These are phyloP conservation scores for Apiotrichum sp. DNA, from an alignment of 1,284 basidiomycete species.

Conservation along the genomic window DNA sequence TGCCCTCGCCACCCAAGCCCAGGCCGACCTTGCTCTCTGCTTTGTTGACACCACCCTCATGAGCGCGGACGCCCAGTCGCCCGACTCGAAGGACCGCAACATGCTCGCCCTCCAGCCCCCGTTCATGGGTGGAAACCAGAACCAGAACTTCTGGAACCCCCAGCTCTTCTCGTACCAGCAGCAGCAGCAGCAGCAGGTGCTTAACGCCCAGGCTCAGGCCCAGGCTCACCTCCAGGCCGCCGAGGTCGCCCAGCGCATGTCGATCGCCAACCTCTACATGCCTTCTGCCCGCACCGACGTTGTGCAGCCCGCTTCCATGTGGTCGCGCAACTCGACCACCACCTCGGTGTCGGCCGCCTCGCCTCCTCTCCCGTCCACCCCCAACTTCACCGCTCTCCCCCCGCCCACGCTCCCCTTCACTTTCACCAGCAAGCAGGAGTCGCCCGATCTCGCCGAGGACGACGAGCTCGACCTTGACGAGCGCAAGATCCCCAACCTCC, in stretches of 20 bases:
- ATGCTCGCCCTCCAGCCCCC: constrained; percentile 30
- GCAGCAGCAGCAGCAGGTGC: constrained; percentile 15
- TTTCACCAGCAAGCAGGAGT: background rate
- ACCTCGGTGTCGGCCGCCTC: constrained; percentile 19
- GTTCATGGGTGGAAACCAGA: constrained; percentile 3
- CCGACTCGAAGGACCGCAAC: constrained; percentile 19
- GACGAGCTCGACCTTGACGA: constrained; percentile 13
- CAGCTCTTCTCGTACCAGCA: constrained; percentile 21
- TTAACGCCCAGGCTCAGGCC: constrained; percentile 24
- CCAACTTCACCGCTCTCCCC: constrained; percentile 16
- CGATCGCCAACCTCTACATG: constrained; percentile 23
- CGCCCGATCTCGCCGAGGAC: constrained; percentile 7
- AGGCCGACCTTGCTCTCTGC: constrained; percentile 26
- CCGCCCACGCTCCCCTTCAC: background rate
- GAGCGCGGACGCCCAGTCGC: constrained; percentile 14
- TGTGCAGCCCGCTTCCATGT: constrained; percentile 7
- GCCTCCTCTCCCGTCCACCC: constrained; percentile 28
- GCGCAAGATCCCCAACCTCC: constrained; percentile 33
- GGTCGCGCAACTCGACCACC: constrained; percentile 20
- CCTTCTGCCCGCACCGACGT: constrained; percentile 5
- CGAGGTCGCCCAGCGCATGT: constrained; percentile 25
- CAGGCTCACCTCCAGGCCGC: constrained; percentile 32
- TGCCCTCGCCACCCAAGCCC: constrained; percentile 35
- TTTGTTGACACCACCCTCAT: constrained; percentile 17
- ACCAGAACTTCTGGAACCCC: constrained; percentile 7